Conservation (phyloP, 2,329 filamentous ascomycete genomes). For the Microdochium paspali region DNA sequence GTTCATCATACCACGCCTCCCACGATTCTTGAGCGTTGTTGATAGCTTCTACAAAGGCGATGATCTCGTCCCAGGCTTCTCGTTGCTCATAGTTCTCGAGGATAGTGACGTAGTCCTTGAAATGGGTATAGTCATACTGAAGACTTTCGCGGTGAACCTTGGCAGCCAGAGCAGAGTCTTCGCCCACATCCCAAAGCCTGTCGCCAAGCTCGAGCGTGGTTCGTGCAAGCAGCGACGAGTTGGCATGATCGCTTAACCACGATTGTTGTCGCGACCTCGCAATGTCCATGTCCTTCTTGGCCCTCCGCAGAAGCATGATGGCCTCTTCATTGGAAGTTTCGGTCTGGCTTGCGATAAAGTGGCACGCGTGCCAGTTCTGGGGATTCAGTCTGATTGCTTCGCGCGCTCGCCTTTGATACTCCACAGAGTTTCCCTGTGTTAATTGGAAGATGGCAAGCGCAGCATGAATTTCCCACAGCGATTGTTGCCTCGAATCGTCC, state of each 20-base stretch:
- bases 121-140: conserved; percentile 16
- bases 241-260: conserved; percentile 12
- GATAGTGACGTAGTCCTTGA: conserved; percentile 12
- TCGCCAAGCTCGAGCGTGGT: conserved; percentile 18
- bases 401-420: conserved; percentile 14
- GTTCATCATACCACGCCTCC: conserved; percentile 17
- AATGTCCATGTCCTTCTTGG: conserved; percentile 14
- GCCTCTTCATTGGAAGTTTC: conserved; percentile 13
- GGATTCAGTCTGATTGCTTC: conserved; percentile 16
- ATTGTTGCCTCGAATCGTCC: conserved; percentile 10
- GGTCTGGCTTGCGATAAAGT: conserved; percentile 16
- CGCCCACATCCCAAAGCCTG: conserved; percentile 15
- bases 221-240: conserved; percentile 16
- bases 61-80: conserved; percentile 12
- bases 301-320: conserved; percentile 12
- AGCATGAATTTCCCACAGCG: conserved; percentile 19
- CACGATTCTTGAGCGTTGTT: conserved; percentile 11
- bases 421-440: conserved; percentile 10
- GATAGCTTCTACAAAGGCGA: conserved; percentile 15
- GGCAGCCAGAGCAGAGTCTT: conserved; percentile 12
- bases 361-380: conserved; percentile 19
- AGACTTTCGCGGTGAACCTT: conserved; percentile 17
- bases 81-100: conserved; percentile 12
- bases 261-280: conserved; percentile 5
- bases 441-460: conserved; percentile 17